These are phyloP conservation scores for Cornus florida DNA, from an alignment of 148 eudicot species.

Conservation along the genomic window DNA sequence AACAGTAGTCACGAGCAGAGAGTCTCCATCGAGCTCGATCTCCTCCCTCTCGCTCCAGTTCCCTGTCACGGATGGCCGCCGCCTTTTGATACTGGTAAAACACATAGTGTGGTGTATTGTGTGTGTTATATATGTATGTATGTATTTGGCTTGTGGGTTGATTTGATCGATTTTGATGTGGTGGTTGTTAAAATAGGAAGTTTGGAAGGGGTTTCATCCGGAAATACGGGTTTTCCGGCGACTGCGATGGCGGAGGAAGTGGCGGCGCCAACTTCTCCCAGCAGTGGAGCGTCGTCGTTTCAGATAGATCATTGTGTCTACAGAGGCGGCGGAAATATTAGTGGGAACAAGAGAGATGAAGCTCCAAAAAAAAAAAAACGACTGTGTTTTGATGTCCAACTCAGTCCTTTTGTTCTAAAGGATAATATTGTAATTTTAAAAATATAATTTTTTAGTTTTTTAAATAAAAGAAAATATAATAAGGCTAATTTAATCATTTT, in stretches of 20 bases:
- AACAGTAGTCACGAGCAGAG: not conserved
- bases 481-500: too few species aligned
- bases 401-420: too few species aligned
- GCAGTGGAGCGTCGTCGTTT: slow-evolving; percentile 21
- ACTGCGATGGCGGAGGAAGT: slow-evolving; percentile 25
- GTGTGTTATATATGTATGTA: too few species aligned
- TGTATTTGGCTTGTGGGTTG: not conserved
- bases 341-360: slow-evolving; percentile 27
- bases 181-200: slow-evolving; percentile 19
- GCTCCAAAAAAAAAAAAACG: too few species aligned
- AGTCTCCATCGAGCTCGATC: slow-evolving; percentile 18
- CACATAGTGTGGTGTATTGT: not conserved
- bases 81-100: slow-evolving; percentile 27
- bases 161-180: not conserved
- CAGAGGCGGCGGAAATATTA: slow-evolving; percentile 5
- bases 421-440: too few species aligned
- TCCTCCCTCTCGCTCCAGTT: slow-evolving; percentile 37
- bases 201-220: slow-evolving; percentile 37
- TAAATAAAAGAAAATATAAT: too few species aligned
- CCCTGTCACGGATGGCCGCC: slow-evolving; percentile 23
- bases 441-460: too few species aligned
- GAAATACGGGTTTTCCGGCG: slow-evolving; percentile 23
- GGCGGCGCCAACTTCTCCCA: slow-evolving; percentile 27
- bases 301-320: slow-evolving; percentile 19
- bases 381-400: too few species aligned